A percentile compares a stretch with the other conserved stretches of the same genome.
Conservation (phyloP, 2,329 filamentous ascomycete genomes). For the Malbranchea cinnamomea region DNA sequence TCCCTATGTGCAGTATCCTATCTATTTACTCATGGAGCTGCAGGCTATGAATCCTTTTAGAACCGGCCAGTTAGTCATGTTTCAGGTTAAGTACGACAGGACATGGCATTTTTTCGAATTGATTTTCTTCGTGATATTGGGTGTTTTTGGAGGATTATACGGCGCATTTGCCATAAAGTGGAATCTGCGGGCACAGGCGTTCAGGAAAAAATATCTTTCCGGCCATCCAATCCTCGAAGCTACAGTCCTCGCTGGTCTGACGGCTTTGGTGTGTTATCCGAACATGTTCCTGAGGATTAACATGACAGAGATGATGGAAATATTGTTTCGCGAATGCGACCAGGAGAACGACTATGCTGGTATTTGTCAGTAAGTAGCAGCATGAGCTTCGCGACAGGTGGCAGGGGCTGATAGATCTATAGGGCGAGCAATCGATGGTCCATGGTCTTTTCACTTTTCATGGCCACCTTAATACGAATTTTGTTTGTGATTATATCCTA, state of each 20-base stretch:
- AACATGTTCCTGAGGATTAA: constrained; percentile 92
- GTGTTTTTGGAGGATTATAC: constrained; percentile 86
- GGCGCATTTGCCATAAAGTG: constrained; percentile 96
- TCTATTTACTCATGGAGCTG: constrained; percentile 3
- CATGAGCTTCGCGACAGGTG: not conserved
- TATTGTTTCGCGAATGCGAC: constrained; percentile 86
- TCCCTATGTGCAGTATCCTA: not conserved
- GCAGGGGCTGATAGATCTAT: constrained; percentile 7
- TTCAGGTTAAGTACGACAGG: constrained; percentile 88
- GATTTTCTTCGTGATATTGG: constrained; percentile 80
- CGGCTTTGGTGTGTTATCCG: constrained; percentile 87
- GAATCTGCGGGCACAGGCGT: constrained; percentile 81
- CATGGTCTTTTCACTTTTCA: constrained; percentile 62
- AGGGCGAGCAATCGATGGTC: constrained; percentile 52
- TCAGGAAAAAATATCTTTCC: constrained; percentile 80
- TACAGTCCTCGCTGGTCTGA: constrained; percentile 64
- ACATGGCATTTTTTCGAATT: constrained; percentile 97
- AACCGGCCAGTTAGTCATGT: constrained; percentile 97
- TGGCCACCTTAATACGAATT: constrained; percentile 67
- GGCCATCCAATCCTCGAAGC: constrained; percentile 78
- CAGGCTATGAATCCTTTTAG: constrained; percentile 92
- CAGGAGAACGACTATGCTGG: constrained; percentile 76
- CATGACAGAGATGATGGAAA: constrained; percentile 99
- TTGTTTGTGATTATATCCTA: constrained; percentile 90
- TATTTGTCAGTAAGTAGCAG: constrained; percentile 55